Conservation (phyloP, 2,329 filamentous ascomycete genomes). For the Sclerotinia minor region DNA sequence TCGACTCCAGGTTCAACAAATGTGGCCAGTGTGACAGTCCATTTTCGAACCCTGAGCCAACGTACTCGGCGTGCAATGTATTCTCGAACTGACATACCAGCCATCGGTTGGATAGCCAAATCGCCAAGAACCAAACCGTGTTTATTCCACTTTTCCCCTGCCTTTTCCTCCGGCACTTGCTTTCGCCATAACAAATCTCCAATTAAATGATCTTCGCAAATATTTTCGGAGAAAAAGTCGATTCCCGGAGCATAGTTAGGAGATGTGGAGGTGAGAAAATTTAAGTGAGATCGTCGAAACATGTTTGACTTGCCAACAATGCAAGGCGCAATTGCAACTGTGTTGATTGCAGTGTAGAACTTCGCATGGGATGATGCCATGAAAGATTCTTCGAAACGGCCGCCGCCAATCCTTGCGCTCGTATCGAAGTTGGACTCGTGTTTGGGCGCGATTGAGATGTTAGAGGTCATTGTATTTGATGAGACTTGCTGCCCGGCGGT, state of each 20-base stretch:
- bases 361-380: constrained; percentile 93
- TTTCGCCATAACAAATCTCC: constrained; percentile 86
- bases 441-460: constrained; percentile 36
- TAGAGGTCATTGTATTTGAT: constrained; percentile 41
- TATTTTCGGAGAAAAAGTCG: constrained; percentile 92
- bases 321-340: constrained; percentile 85
- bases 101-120: constrained; percentile 85
- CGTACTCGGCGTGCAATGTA: constrained; percentile 81
- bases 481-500: constrained; percentile 32
- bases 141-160: constrained; percentile 59
- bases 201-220: constrained; percentile 96
- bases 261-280: constrained; percentile 60
- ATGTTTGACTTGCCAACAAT: constrained; percentile 97
- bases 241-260: constrained; percentile 63
- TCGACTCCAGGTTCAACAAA: constrained; percentile 92
- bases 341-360: constrained; percentile 97
- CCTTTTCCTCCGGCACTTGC: constrained; percentile 51
- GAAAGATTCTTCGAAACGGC: constrained; percentile 89
- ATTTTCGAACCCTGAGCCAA: constrained; percentile 93
- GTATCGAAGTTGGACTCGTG: constrained; percentile 34
- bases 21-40: constrained; percentile 85
- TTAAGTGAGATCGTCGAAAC: constrained; percentile 90
- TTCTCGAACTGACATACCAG: constrained; percentile 71
- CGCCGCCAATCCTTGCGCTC: constrained; percentile 59
- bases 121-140: constrained; percentile 85